phyloP scores from a whole-genome alignment of 371 early-diverging fungal species.

The Apophysomyces sp. region DNA sequence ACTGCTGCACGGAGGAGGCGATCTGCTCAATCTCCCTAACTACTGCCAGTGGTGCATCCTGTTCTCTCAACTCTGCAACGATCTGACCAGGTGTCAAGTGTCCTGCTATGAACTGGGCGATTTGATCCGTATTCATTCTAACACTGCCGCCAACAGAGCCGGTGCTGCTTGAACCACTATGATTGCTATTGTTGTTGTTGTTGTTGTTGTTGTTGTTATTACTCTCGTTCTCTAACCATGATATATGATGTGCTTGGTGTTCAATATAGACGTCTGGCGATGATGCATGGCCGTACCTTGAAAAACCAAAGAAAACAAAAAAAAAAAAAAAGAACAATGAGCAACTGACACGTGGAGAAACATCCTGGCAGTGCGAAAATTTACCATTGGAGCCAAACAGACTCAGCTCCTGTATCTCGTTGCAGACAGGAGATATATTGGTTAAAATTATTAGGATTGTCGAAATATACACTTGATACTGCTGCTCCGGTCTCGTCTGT shows the following conservation, averaged over 20 bases:
- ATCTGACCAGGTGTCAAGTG: conserved; percentile 31
- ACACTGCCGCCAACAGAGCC: conserved; percentile 89
- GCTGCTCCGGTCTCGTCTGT: conserved; percentile 28
- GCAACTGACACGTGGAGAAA: background rate
- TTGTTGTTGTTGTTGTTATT: no score
- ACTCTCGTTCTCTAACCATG: background rate
- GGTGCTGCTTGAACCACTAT: no score
- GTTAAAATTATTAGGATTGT: conserved; percentile 85
- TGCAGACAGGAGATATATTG: conserved; percentile 90
- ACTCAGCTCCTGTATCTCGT: conserved; percentile 90
- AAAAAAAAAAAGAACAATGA: background rate
- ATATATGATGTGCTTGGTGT: conserved; percentile 94
- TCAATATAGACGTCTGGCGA: conserved; percentile 83
- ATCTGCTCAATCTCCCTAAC: conserved; percentile 61
- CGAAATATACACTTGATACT: conserved; percentile 94
- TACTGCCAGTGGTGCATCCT: conserved; percentile 74
- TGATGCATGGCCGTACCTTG: conserved; percentile 35
- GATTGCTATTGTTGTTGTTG: no score
- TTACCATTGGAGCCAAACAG: conserved; percentile 86
- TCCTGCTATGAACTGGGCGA: conserved; percentile 69
- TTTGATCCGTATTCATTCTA: conserved; percentile 85
- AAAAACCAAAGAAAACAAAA: background rate
- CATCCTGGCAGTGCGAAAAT: background rate
- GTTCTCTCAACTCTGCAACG: conserved; percentile 50
- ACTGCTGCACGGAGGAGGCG: conserved; percentile 62